Evolutionary conservation across 306 rosid genomes (phyloP).

Genomic region (Castanopsis chinensis): DNA sequence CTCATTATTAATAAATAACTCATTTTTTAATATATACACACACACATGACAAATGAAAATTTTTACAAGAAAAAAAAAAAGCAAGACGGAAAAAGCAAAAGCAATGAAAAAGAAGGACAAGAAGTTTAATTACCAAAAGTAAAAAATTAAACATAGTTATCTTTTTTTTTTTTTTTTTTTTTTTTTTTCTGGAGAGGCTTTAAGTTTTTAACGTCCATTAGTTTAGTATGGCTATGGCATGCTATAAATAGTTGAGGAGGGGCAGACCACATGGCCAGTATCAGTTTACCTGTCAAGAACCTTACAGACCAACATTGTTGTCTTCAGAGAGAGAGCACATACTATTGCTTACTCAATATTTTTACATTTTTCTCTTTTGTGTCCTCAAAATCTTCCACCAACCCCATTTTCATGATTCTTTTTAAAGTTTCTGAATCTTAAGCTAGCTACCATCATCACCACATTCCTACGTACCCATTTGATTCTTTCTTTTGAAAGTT

Average conservation of each 20-base stretch:
- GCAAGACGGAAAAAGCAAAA: not conserved
- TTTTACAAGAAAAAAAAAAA: not conserved
- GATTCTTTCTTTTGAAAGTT: not conserved
- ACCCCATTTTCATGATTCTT: conserved; percentile 25
- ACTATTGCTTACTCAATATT: not conserved
- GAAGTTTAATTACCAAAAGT: not conserved
- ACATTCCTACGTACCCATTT: not conserved
- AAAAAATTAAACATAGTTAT: not conserved
- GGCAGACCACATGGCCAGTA: conserved; percentile 21
- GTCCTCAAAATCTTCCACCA: conserved; percentile 23
- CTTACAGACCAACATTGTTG: conserved; percentile 39
- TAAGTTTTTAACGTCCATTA: conserved; percentile 52
- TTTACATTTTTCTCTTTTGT: not conserved
- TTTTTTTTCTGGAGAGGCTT: no score
- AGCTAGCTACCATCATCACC: no score
- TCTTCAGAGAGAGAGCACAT: conserved; percentile 15
- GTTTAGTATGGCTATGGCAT: conserved; percentile 27
- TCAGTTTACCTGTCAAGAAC: conserved; percentile 43
- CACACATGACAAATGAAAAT: not conserved
- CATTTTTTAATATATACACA: no score
- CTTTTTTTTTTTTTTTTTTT: not conserved
- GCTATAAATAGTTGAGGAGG: conserved; percentile 50
- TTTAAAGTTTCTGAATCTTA: no score
- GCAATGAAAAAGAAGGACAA: conserved; percentile 1
- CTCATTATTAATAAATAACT: not conserved